Conservation (phyloP, 148 eudicot genomes). For the Amaranthus cruentus region DNA sequence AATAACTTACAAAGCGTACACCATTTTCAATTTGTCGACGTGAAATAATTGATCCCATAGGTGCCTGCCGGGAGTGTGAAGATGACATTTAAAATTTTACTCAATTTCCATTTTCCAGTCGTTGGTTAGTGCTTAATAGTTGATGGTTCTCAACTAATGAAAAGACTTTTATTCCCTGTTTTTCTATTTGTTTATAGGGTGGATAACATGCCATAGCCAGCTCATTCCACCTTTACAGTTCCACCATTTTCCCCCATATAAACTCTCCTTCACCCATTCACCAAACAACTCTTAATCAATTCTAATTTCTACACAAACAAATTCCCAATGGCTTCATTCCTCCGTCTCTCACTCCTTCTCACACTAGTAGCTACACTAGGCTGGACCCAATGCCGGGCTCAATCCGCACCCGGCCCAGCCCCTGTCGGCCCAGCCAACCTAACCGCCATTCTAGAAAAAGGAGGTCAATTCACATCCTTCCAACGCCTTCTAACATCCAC, state of each 20-base stretch:
- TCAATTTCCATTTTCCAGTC: not conserved
- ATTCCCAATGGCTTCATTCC: slow-evolving; percentile 21
- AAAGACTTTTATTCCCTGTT: not conserved
- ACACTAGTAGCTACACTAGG: slow-evolving; percentile 22
- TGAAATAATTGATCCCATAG: too few relatives aligned
- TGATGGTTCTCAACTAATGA: not conserved
- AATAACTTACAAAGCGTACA: too few relatives aligned
- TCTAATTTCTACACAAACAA: slow-evolving; percentile 7
- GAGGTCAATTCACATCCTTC: slow-evolving; percentile 48
- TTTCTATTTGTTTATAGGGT: not conserved
- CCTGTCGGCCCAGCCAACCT: slow-evolving; percentile 56
- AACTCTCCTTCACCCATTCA: slow-evolving; percentile 3
- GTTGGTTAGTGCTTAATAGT: not conserved
- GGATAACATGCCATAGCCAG: slow-evolving; percentile 29
- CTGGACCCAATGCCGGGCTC: slow-evolving; percentile 24
- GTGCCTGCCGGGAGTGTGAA: too few relatives aligned
- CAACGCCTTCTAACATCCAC: slow-evolving; percentile 47
- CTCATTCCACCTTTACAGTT: slow-evolving; percentile 46
- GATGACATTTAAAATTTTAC: too few relatives aligned
- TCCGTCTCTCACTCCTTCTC: slow-evolving; percentile 19
- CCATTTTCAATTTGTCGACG: too few relatives aligned
- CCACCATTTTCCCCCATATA: slow-evolving; percentile 13
- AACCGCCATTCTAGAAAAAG: slow-evolving; percentile 58
- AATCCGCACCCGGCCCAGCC: slow-evolving; percentile 53
- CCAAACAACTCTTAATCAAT: not conserved